phyloP scores from a whole-genome alignment of 495 filamentous ascomycete species.

The Delitschia confertaspora region DNA sequence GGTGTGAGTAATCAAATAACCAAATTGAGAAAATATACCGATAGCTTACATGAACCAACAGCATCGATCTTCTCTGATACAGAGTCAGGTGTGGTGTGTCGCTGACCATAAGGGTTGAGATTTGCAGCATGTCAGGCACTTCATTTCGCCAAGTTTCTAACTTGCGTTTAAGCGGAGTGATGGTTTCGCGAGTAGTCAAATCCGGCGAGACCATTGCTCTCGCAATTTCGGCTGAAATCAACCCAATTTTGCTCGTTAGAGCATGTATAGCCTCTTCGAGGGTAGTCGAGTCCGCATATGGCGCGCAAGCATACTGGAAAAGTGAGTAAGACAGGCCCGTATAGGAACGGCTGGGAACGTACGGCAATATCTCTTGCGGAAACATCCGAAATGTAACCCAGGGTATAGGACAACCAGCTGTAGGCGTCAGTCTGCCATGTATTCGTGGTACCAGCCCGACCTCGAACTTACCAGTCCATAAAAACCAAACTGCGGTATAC shows the following conservation, averaged over 20 bases:
- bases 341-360: slow-evolving; percentile 2
- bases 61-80: slow-evolving; percentile 20
- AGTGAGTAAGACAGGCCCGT: slow-evolving; percentile 2
- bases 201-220: slow-evolving; percentile 18
- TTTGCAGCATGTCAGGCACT: slow-evolving; percentile 16
- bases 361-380: slow-evolving; percentile 16
- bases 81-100: slow-evolving; percentile 6
- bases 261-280: slow-evolving; percentile 19
- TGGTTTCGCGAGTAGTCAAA: slow-evolving; percentile 13
- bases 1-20: not conserved
- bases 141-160: slow-evolving; percentile 18
- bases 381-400: slow-evolving; percentile 20
- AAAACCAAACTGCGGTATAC: slow-evolving; percentile 24
- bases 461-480: slow-evolving; percentile 16
- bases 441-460: not conserved
- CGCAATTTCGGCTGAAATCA: slow-evolving; percentile 25
- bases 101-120: slow-evolving; percentile 9
- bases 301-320: slow-evolving; percentile 11
- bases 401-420: slow-evolving; percentile 26
- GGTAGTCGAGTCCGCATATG: slow-evolving; percentile 1
- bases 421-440: not conserved
- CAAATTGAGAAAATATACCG: not conserved
- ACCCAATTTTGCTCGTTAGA: slow-evolving; percentile 21
- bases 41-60: slow-evolving; percentile 24
- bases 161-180: slow-evolving; percentile 12